Evolutionary conservation across 2,329 filamentous ascomycete species (phyloP), one percentile per base, ranked within the genome.

Genomic region (Zarea fungicola): DNA sequence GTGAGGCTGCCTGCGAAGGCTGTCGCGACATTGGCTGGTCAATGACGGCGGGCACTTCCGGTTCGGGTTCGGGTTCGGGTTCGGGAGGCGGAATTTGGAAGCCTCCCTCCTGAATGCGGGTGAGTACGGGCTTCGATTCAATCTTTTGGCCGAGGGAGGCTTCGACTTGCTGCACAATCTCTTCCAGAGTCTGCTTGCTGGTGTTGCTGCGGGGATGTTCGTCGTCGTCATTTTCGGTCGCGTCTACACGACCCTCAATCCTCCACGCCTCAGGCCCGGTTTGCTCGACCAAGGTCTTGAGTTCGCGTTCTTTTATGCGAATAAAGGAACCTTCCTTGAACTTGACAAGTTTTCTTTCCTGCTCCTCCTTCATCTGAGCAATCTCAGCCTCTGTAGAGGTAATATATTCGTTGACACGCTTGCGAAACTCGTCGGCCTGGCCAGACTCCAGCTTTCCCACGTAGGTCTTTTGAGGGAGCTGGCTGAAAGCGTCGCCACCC

Each of bases 341-440:
- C 55, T 84, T 85, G 21, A 83, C 81, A 70, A 97, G 78, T 50
- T 84, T 79, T 59, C 81, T 82, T 3, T 81, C 83, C 64, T 99
- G 92, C 23, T 85, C 81, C 28, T 79, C 80, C 66, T 89, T 89
- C 79, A 97, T 84, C 57, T 81, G 83, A 57, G 91, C 86, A 48
- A 97, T 89, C 59, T 97, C 91, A 1, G 81, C 81, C 52, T 87
- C 81, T 43, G 88, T 86, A 23, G 86, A 80, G 8, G 80, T 77
- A 10, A 93, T 77, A 60, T 87, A 85, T 41, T 85, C 80, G 19
- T 80, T 72, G 2, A 91, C 87, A 29, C 90, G 82, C 61, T 86
- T 85, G 50, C 86, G 83, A 65, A 97, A 96, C 57, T 93, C 85
- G 37, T 89, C 84, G 1, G 91, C 81, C 59, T 92, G 81, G n/a